Evolutionary conservation across 78 protist genomes (phyloP).

Genomic region (Isochrysis galbana): DNA sequence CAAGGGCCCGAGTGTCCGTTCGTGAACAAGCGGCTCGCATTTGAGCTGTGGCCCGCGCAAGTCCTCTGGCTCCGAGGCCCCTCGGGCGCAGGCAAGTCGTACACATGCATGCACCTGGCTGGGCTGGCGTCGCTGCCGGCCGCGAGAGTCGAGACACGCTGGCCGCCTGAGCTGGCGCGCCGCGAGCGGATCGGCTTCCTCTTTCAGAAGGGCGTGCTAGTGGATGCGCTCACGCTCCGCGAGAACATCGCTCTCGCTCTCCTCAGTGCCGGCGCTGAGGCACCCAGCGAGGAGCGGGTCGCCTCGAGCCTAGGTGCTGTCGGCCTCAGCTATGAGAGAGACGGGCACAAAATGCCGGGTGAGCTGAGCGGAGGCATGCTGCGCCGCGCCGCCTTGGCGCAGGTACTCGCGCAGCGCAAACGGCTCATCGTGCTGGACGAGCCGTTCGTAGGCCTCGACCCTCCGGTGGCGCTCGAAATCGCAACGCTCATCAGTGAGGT

Average conservation of each 20-base stretch:
- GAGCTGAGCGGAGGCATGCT: conserved; percentile 17
- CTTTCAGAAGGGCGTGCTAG: conserved; percentile 13
- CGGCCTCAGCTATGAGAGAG: not conserved
- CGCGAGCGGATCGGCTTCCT: conserved; percentile 3
- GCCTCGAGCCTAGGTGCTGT: not conserved
- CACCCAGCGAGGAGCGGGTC: not conserved
- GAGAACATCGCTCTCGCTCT: not conserved
- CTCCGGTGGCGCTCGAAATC: not conserved
- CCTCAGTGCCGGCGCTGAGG: not conserved
- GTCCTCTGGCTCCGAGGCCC: not conserved
- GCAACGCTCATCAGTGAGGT: not conserved
- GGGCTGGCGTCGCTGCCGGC: not conserved
- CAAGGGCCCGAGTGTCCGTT: not conserved
- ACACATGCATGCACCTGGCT: not conserved
- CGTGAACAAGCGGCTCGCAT: not conserved
- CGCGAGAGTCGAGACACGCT: not conserved
- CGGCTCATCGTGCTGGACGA: conserved; percentile 7
- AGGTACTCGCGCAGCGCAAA: not conserved
- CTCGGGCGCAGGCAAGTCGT: conserved; percentile 4
- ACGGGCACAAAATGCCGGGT: conserved; percentile 12
- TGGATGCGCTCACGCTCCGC: not conserved
- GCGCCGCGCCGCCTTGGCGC: conserved; percentile 25
- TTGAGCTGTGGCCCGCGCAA: not conserved
- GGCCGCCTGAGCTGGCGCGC: not conserved
- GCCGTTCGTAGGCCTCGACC: conserved; percentile 29